phyloP scores from a whole-genome alignment of 768 basidiomycete genomes.

The Suillus plorans region DNA sequence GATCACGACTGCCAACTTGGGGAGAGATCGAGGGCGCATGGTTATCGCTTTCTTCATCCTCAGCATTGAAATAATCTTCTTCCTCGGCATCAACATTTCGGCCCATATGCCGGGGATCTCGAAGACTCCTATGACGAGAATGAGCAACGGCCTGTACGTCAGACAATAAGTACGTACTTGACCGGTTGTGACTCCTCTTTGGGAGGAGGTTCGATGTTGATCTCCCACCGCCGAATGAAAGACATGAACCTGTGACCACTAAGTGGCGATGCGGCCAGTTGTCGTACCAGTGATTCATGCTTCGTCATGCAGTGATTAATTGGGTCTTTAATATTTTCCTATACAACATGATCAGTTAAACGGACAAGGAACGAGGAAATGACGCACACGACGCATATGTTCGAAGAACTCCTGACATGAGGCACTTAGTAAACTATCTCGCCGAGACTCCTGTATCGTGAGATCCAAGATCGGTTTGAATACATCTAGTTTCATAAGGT shows the following conservation, averaged over 20 bases:
- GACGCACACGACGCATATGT: slow-evolving; percentile 75
- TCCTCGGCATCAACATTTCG: slow-evolving; percentile 71
- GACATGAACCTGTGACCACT: slow-evolving; percentile 67
- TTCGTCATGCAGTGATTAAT: slow-evolving; percentile 82
- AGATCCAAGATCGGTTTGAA: slow-evolving; percentile 82
- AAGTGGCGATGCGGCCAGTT: slow-evolving; percentile 58
- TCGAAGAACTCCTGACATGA: slow-evolving; percentile 98
- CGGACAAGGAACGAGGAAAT: slow-evolving; percentile 1
- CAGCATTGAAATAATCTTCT: slow-evolving; percentile 91
- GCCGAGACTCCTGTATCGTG: slow-evolving; percentile 75
- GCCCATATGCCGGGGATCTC: slow-evolving; percentile 41
- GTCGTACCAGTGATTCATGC: slow-evolving; percentile 64
- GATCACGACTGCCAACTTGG: slow-evolving; percentile 22
- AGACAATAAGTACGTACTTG: slow-evolving; percentile 40
- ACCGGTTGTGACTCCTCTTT: slow-evolving; percentile 48
- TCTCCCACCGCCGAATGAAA: slow-evolving; percentile 84
- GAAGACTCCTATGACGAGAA: slow-evolving; percentile 34
- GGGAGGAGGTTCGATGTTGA: slow-evolving; percentile 82
- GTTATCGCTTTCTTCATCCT: slow-evolving; percentile 72
- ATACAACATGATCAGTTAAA: slow-evolving; percentile 12
- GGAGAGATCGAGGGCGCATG: slow-evolving; percentile 31
- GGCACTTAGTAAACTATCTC: slow-evolving; percentile 92
- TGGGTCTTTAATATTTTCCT: slow-evolving; percentile 88
- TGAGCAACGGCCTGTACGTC: slow-evolving; percentile 9
- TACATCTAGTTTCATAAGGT: slow-evolving; percentile 83